These are phyloP conservation scores for Colletotrichum tropicicola DNA, from an alignment of 2,329 filamentous ascomycete genomes.

Conservation along the genomic window DNA sequence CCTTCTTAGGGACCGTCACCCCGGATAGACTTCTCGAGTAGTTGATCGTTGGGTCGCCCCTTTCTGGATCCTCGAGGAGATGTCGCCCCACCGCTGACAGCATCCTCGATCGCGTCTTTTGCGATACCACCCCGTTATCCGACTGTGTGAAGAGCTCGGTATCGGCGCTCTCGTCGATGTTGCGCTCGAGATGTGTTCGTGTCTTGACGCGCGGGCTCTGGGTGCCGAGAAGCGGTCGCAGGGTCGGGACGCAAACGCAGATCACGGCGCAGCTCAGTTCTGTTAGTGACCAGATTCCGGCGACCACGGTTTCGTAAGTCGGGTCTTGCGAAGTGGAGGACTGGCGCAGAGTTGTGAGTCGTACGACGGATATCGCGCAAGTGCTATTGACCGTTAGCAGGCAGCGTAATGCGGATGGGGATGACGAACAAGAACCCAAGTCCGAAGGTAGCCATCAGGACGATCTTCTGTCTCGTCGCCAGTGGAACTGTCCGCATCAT, in stretches of 20 bases:
- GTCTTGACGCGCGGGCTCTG: not conserved
- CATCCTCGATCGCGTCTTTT: not conserved
- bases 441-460: conserved; percentile 33
- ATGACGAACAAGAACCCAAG: conserved; percentile 37
- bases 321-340: conserved; percentile 39
- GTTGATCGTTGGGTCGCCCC: rapidly evolving
- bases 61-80: not conserved
- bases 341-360: conserved; percentile 40
- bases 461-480: conserved; percentile 30
- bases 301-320: conserved; percentile 42
- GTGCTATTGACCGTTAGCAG: conserved; percentile 25
- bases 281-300: conserved; percentile 46
- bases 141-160: not conserved
- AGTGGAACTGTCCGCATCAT: conserved; percentile 32
- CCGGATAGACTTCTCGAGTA: not conserved
- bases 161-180: not conserved
- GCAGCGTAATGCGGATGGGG: no score
- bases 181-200: not conserved
- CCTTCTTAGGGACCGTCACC: not conserved
- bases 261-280: conserved; percentile 49
- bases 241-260: conserved; percentile 48
- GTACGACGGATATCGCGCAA: conserved; percentile 38
- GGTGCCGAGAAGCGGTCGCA: conserved; percentile 39
- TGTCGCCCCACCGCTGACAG: not conserved
- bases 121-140: not conserved